Base-by-base conservation (phyloP, 768 basidiomycete genomes). In the Trametes coccinea region DNA sequence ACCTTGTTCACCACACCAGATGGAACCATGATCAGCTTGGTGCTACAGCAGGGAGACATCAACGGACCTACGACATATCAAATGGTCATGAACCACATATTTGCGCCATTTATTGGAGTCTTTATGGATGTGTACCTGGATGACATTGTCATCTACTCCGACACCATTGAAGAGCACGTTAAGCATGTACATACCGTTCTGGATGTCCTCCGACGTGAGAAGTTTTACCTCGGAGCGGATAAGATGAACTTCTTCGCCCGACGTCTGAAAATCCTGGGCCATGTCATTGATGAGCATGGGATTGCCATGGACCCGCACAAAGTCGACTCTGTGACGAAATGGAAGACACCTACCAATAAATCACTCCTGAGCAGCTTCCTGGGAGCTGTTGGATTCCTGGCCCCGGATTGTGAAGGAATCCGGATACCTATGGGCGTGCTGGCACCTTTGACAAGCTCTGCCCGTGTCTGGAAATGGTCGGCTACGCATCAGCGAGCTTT, bases 361-460 rank as follows among this genome's bases (percentile, higher is more conserved):
- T 10, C 72, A 71, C 53, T 74, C 9, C 51, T 76, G 5, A 13
- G 41, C n/a, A n/a, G 41, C 13, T 43, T 43, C n/a, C 14, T 43
- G 14, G 41, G 41, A n/a, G 56, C 75, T 1, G 77, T 75, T 0
- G 73, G 75, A 0, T 78, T 68, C 54, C 49, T 62, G 0, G 67
- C 69, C 0, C 51, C 52, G 3, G 64, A 64, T 33, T 61, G 61
- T 34, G 17, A 41, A 17, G 61, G 46, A 4, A 59, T 70, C 6
- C 49, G 66, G 1, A 73, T 79, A 0, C 77, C 78, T 3, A 77
- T 80, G 74, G 74, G 70, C 2, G 53, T 75, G 0, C 64, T 80
- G 0, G 52, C 59, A 0, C 52, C 63, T 10, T 16, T 70, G 2
- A 67, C 68, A 1, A 64, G 71, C 0, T 8, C 45, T 2, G 55